Conservation (phyloP, 2,329 filamentous ascomycete species). For the Proliferodiscus dingleyae region DNA sequence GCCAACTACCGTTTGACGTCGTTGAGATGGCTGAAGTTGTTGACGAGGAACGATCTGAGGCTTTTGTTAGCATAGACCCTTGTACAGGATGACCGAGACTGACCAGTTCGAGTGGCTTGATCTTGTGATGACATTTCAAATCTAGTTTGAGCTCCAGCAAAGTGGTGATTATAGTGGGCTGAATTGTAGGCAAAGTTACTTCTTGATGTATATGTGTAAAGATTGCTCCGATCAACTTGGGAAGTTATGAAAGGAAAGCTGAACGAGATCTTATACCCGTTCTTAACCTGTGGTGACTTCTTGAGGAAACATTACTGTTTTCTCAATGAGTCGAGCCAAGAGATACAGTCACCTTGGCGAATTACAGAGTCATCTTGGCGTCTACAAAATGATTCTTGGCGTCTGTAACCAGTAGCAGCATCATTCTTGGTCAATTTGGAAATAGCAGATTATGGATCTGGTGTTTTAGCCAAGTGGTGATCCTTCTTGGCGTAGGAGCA, state of each 20-base stretch:
- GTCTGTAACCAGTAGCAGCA: not conserved
- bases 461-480: not conserved
- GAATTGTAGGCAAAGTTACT: too few species aligned
- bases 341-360: not conserved
- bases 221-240: too few species aligned
- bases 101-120: not conserved
- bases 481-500: not conserved
- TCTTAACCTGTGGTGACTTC: not conserved
- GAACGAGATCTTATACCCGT: too few species aligned
- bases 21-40: not conserved
- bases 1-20: not conserved
- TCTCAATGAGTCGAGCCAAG: not conserved
- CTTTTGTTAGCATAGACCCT: not conserved
- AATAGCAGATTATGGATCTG: too few species aligned
- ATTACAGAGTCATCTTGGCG: not conserved
- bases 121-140: not conserved
- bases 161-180: too few species aligned
- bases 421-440: not conserved
- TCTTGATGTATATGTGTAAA: too few species aligned
- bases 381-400: not conserved
- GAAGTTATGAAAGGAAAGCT: too few species aligned
- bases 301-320: not conserved
- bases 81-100: not conserved
- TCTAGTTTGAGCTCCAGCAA: not conserved
- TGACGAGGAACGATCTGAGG: not conserved